Base-by-base conservation (phyloP, 2,329 filamentous ascomycete genomes). In the Parafenestella ontariensis region DNA sequence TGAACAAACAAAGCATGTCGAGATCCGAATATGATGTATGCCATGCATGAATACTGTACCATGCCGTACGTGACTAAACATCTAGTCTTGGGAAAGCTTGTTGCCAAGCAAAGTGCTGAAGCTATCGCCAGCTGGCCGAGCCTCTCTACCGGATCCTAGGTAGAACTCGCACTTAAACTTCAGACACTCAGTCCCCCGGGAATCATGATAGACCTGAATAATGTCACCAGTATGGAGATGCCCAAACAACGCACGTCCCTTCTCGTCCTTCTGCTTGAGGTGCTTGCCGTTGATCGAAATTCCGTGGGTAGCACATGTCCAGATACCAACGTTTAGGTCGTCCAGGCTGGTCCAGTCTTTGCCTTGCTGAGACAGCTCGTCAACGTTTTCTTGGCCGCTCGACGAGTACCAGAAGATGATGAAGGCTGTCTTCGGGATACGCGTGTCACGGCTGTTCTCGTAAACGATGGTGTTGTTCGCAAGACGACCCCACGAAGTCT, bases 361-460 rank as follows among this genome's bases (percentile, higher is more conserved):
- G 46, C 83, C 76, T 46, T 72, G 62, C 40, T 75, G 71, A 1
- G 70, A 72, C 8, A 74, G 46, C 9, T 75, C 83, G 31, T 71
- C 59, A 1, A 79, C 79, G 46, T 81, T 81, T 52, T 91, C 88
- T 53, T 88, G 88, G 50, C 85, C 87, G 83, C 89, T 92, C 26
- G 95, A 85, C 5, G 65, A 71, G 48, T 70, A 73, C 58, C 67
- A 75, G 29, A 91, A 81, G 33, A 97, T 79, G 66, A 90, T 89
- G 64, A 96, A 86, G 0, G 91, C 92, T 59, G 88, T 88, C 70
- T 94, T 94, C 1, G 93, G 91, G 31, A 98, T 86, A 15, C 87
- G 88, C 2, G 81, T 83, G 61, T 97, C 91, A 21, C 79, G 77
- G 26, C 75, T 78, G 43, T 87, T 79, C 1, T 83, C 76, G 66